Conservation (phyloP, 148 eudicot species). For the Persicaria maculosa region DNA sequence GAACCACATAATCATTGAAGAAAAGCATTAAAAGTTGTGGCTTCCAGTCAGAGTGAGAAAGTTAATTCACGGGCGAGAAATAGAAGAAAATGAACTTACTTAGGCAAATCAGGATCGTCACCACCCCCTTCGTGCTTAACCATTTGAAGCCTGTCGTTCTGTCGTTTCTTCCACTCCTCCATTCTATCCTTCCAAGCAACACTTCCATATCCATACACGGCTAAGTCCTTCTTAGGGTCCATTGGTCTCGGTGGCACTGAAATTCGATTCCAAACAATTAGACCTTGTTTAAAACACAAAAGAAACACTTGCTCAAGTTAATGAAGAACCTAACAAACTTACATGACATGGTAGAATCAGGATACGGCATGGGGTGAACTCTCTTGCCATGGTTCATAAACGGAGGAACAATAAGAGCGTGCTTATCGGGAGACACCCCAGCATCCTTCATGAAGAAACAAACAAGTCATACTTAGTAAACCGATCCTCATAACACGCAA, state of each 20-base stretch:
- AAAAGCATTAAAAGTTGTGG: background rate
- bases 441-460: slow-evolving; percentile 39
- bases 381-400: slow-evolving; percentile 45
- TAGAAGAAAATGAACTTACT: slow-evolving; percentile 32
- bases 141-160: slow-evolving; percentile 64
- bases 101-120: slow-evolving; percentile 61
- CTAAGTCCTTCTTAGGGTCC: slow-evolving; percentile 86
- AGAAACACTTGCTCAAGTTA: background rate
- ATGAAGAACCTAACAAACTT: slow-evolving; percentile 21
- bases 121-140: slow-evolving; percentile 62
- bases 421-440: slow-evolving; percentile 59
- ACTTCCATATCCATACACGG: slow-evolving; percentile 89
- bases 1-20: background rate
- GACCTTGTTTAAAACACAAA: background rate
- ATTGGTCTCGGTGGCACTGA: slow-evolving; percentile 71
- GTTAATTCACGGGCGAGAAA: background rate
- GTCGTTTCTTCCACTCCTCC: slow-evolving; percentile 87
- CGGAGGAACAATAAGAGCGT: slow-evolving; percentile 64
- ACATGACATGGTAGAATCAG: slow-evolving; percentile 58
- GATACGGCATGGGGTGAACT: slow-evolving; percentile 37
- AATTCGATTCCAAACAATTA: slow-evolving; percentile 11
- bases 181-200: slow-evolving; percentile 96
- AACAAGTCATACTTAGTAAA: slow-evolving; percentile 10
- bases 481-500: background rate
- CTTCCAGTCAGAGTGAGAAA: background rate